A percentile compares a stretch with the other conserved stretches of the same genome.
Evolutionary conservation across 768 basidiomycete genomes (phyloP).

Genomic region (Mycena rosella): DNA sequence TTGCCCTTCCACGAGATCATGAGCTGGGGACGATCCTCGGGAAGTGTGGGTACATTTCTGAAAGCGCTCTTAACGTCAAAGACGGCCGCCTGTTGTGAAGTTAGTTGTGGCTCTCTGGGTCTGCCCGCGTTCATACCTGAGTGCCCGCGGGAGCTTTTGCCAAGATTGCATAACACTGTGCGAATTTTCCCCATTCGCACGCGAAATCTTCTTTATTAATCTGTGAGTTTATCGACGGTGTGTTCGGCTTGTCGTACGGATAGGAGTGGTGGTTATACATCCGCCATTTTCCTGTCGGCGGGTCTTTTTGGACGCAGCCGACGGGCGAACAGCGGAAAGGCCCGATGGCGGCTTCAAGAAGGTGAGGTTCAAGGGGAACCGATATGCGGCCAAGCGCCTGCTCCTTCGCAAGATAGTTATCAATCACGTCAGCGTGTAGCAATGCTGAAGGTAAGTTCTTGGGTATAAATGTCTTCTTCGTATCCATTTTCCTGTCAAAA

Average conservation of each 20-base stretch:
- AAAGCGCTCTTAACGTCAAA: slow-evolving; percentile 35
- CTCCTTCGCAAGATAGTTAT: not conserved
- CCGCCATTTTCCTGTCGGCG: not conserved
- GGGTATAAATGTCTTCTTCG: not conserved
- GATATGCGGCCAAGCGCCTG: not conserved
- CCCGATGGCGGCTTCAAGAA: slow-evolving; percentile 10
- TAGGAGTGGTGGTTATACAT: not conserved
- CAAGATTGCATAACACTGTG: not conserved
- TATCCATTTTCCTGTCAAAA: not conserved
- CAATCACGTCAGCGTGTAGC: not conserved
- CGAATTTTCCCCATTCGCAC: not conserved
- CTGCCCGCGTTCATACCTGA: not conserved
- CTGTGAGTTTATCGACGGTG: not conserved
- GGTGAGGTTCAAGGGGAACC: not conserved
- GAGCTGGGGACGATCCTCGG: slow-evolving; percentile 16
- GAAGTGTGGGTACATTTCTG: slow-evolving; percentile 16
- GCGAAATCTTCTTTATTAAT: not conserved
- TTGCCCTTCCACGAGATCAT: not conserved
- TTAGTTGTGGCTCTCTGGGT: not conserved
- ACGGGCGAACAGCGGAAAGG: slow-evolving; percentile 26
- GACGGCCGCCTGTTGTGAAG: slow-evolving; percentile 1
- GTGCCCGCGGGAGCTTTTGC: not conserved
- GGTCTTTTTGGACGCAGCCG: slow-evolving; percentile 6
- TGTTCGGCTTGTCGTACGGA: not conserved
- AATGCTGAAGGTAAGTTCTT: not conserved